These are phyloP conservation scores for Sphagnum contortum DNA, from an alignment of 225 moss, liverwort and hornwort species.

Conservation along the genomic window DNA sequence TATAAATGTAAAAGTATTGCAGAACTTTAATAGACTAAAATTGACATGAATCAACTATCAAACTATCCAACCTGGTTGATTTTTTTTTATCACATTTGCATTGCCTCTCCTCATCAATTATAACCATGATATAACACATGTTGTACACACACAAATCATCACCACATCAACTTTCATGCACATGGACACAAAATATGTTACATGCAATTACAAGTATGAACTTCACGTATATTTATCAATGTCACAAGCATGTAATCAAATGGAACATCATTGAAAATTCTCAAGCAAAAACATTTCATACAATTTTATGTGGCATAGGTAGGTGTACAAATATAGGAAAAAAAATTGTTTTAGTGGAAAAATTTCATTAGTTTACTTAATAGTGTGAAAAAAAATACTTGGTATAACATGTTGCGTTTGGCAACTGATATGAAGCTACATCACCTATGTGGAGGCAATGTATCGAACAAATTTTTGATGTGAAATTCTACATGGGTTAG, in stretches of 20 bases:
- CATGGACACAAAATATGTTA: too few relatives aligned
- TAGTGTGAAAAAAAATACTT: slow-evolving; percentile 68
- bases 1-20: not conserved
- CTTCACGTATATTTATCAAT: too few relatives aligned
- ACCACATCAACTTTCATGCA: too few relatives aligned
- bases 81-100: slow-evolving; percentile 78
- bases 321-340: too few relatives aligned
- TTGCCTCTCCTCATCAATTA: slow-evolving; percentile 85
- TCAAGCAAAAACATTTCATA: too few relatives aligned
- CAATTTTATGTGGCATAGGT: not conserved
- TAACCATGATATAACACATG: slow-evolving; percentile 78
- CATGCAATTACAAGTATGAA: too few relatives aligned
- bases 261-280: too few relatives aligned
- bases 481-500: slow-evolving; percentile 52
- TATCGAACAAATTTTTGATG: slow-evolving; percentile 61
- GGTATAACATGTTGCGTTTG: slow-evolving; percentile 87
- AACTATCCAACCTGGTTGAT: slow-evolving; percentile 35
- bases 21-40: too few relatives aligned
- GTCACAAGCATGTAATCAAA: too few relatives aligned
- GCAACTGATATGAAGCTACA: slow-evolving; percentile 94
- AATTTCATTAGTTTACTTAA: slow-evolving; percentile 2
- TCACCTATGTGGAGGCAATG: slow-evolving; percentile 87
- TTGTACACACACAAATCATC: too few relatives aligned
- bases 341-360: too few relatives aligned
- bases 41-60: not conserved